Conservation (phyloP, 1,284 basidiomycete species). For the Cystobasidium slooffiae region DNA sequence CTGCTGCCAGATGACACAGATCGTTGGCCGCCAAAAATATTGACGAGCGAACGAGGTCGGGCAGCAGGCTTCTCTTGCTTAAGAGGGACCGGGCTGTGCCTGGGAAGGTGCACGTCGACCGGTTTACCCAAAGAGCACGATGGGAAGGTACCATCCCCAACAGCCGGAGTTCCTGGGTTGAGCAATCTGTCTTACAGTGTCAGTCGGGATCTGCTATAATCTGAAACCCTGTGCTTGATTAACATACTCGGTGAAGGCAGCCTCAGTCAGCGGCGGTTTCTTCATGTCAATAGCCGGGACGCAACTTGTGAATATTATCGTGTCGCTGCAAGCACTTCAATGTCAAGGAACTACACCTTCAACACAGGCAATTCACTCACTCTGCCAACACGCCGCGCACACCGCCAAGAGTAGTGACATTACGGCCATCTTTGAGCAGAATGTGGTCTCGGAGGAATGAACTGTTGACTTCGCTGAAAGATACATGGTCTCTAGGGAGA, state of each 20-base stretch:
- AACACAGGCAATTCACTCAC: neutral
- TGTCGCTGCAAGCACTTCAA: neutral
- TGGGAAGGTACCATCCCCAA: neutral
- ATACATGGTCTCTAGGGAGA: slow-evolving; percentile 16
- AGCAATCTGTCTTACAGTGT: neutral
- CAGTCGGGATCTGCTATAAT: neutral
- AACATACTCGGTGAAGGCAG: slow-evolving; percentile 7
- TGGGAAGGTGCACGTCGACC: slow-evolving; percentile 23
- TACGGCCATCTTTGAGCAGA: slow-evolving; percentile 37
- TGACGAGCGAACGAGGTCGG: slow-evolving; percentile 22
- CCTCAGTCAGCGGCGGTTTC: slow-evolving; percentile 12
- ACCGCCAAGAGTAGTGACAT: slow-evolving; percentile 31
- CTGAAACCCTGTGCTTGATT: neutral
- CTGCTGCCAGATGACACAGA: slow-evolving; percentile 20
- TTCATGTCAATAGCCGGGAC: slow-evolving; percentile 14
- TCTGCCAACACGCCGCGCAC: slow-evolving; percentile 29
- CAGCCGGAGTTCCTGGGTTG: slow-evolving; percentile 26
- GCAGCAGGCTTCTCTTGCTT: slow-evolving; percentile 14
- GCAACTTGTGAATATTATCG: slow-evolving; percentile 25
- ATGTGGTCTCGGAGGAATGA: slow-evolving; percentile 32
- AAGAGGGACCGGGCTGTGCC: neutral
- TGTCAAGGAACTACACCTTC: too few relatives aligned
- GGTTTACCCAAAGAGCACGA: slow-evolving; percentile 4
- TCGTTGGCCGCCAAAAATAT: slow-evolving; percentile 34
- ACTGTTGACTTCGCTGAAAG: slow-evolving; percentile 12